Percentiles rank a stretch among this genome's conserved stretches.
Evolutionary conservation across 2,329 filamentous ascomycete species (phyloP).

Genomic region (Claviceps arundinis): DNA sequence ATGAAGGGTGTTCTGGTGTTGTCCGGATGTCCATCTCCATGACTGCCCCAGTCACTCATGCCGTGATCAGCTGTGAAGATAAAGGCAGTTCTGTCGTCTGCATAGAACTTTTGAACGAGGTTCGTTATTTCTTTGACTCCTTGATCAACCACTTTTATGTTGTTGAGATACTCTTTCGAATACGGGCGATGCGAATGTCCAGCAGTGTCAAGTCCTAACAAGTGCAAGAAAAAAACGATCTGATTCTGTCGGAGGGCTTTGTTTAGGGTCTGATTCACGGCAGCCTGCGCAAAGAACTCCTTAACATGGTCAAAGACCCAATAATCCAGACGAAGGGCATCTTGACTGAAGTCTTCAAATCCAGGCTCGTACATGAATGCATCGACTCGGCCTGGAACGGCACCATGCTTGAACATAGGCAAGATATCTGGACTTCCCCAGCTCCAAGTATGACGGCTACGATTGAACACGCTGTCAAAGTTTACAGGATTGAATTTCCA

Average conservation of each 20-base stretch:
- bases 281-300: slow-evolving; percentile 68
- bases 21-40: slow-evolving; percentile 93
- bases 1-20: slow-evolving; percentile 92
- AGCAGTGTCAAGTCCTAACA: slow-evolving; percentile 82
- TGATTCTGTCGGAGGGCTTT: slow-evolving; percentile 67
- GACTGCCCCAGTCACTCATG: slow-evolving; percentile 99
- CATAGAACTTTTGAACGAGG: slow-evolving; percentile 76
- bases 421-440: slow-evolving; percentile 98
- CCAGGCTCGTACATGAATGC: slow-evolving; percentile 75
- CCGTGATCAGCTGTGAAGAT: slow-evolving; percentile 97
- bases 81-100: slow-evolving; percentile 74
- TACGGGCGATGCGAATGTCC: slow-evolving; percentile 83
- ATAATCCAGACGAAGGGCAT: slow-evolving; percentile 68
- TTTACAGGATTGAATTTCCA: slow-evolving; percentile 98
- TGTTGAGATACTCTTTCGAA: slow-evolving; percentile 87
- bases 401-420: slow-evolving; percentile 93
- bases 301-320: slow-evolving; percentile 97
- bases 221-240: slow-evolving; percentile 85
- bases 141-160: slow-evolving; percentile 86
- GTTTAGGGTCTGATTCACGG: slow-evolving; percentile 62
- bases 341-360: slow-evolving; percentile 76
- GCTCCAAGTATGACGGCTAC: slow-evolving; percentile 93
- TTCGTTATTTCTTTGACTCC: slow-evolving; percentile 76
- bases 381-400: slow-evolving; percentile 73
- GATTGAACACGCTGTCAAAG: slow-evolving; percentile 97